Base-by-base conservation (phyloP, 148 eudicot genomes). In the Rhododendron simsii region DNA sequence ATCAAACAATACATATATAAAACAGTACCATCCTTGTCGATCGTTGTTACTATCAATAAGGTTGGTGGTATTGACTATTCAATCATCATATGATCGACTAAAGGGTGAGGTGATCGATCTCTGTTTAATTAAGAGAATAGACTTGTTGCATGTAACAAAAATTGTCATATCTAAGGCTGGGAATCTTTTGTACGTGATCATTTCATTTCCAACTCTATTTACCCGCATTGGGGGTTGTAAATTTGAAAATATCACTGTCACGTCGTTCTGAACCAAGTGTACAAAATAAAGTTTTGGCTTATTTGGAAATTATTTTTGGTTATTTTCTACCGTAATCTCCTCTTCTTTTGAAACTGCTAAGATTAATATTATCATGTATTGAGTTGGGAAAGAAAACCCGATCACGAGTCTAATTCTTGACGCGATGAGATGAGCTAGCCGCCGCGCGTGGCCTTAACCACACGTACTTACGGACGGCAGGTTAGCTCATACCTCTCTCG, bases 401-500 rank as follows among this genome's bases (percentile, higher is more conserved):
- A 14, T 41, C 14, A 26, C 15, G 35, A 26, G 35, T 9, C 15
- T 26, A 67, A 67, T 65, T 65, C 30, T 65, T 65, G 71, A 65
- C 13, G 12, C 3, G 71, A 69, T 5, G 16, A 28, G 30, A 30
- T 30, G 30, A 30, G 30, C 30, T 30, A 30, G 33, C 76, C 0
- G 0, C 76, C 20, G 0, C 6, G 35, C 39, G 2, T 30, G 41
- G 41, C 76, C 76, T 71, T 71, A 71, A 12, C 39, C 39, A 14
- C 39, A 51, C 20, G 26, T 0, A 33, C 35, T 33, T 33, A 0
- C 3, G 51, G 1, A 0, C 2, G 14, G 2, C 21, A 15, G 23
- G n/a, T 57, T 57, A 0, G 12, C 59, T 89, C 84, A 88, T 73
- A 88, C 88, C 82, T 88, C 90, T 83, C 90, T 88, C 37, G 90